A percentile compares a stretch with the other conserved stretches of the same genome.
phyloP scores from a whole-genome alignment of 345 rosid genomes.

The Schrenkiella parvula region DNA sequence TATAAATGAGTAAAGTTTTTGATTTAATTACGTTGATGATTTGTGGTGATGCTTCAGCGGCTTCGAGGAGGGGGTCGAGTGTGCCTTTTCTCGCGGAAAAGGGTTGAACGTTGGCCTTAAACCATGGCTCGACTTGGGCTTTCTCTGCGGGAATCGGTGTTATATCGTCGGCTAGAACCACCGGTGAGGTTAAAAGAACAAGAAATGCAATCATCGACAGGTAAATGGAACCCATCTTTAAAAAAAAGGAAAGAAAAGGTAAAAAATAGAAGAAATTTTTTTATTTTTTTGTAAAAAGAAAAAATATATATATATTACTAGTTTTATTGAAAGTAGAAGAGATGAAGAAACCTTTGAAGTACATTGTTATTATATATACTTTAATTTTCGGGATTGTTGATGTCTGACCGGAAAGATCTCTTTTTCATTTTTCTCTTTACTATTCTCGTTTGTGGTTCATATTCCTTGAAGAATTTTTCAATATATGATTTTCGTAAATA shows the following conservation, averaged over 20 bases:
- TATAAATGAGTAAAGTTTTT: neutral
- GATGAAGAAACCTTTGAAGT: neutral
- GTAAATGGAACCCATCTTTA: constrained; percentile 6
- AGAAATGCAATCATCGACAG: constrained; percentile 5
- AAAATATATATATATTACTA: neutral
- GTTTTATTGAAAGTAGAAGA: neutral
- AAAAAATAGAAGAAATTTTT: too few species aligned
- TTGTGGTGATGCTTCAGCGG: constrained; percentile 37
- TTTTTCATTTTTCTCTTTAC: neutral
- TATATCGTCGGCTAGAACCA: constrained; percentile 18
- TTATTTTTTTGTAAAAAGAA: neutral
- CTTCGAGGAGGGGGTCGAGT: constrained; percentile 42
- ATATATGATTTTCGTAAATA: neutral
- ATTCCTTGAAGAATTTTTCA: neutral
- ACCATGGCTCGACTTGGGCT: constrained; percentile 41
- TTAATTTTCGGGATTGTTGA: neutral
- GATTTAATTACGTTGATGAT: constrained; percentile 38
- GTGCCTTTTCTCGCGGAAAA: constrained; percentile 22
- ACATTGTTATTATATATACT: neutral
- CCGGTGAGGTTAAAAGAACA: constrained; percentile 6
- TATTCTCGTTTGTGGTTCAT: constrained; percentile 21
- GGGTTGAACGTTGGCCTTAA: constrained; percentile 31
- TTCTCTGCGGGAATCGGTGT: constrained; percentile 38
- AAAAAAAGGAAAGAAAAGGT: too few species aligned
- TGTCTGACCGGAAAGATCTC: constrained; percentile 1